Percentiles rank a stretch among this genome's conserved stretches.
Conservation (phyloP, 345 rosid species). For the Salix suchowensis region DNA sequence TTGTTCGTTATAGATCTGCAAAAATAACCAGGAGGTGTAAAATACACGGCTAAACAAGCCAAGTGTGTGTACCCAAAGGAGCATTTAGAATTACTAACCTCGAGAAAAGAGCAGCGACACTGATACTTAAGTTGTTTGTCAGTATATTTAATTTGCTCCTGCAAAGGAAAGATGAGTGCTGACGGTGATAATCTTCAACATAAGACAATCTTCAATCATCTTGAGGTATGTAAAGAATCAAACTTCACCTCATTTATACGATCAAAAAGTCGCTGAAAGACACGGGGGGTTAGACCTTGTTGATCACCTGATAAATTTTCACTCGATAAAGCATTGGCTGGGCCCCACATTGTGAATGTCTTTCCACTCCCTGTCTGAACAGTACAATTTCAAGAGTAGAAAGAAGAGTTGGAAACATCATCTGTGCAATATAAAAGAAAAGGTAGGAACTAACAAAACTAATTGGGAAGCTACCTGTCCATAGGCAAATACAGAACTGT, state of each 20-base stretch:
- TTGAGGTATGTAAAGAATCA: conserved; percentile 15
- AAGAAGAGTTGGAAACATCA: conserved; percentile 2
- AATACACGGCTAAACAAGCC: neutral
- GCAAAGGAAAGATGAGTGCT: conserved; percentile 17
- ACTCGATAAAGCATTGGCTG: conserved; percentile 71
- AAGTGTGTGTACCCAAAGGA: neutral
- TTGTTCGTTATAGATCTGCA: conserved; percentile 97
- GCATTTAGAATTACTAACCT: conserved; percentile 45
- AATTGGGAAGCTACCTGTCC: conserved; percentile 63
- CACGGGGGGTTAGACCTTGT: conserved; percentile 92
- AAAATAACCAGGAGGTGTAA: conserved; percentile 11
- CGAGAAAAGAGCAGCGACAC: conserved; percentile 94
- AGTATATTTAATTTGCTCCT: conserved; percentile 86
- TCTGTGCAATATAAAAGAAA: neutral
- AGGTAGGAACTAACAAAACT: neutral
- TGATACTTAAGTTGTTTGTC: conserved; percentile 87
- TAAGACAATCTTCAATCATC: neutral
- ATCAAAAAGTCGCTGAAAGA: conserved; percentile 69
- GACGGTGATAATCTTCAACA: conserved; percentile 3
- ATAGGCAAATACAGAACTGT: conserved; percentile 96
- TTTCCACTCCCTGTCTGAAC: conserved; percentile 93
- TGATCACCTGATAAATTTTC: conserved; percentile 56
- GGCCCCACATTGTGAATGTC: conserved; percentile 98
- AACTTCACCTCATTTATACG: conserved; percentile 76
- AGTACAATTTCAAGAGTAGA: conserved; percentile 15